These are phyloP conservation scores for Trypanosoma brucei DNA, from an alignment of 208 protist species.

Conservation along the genomic window DNA sequence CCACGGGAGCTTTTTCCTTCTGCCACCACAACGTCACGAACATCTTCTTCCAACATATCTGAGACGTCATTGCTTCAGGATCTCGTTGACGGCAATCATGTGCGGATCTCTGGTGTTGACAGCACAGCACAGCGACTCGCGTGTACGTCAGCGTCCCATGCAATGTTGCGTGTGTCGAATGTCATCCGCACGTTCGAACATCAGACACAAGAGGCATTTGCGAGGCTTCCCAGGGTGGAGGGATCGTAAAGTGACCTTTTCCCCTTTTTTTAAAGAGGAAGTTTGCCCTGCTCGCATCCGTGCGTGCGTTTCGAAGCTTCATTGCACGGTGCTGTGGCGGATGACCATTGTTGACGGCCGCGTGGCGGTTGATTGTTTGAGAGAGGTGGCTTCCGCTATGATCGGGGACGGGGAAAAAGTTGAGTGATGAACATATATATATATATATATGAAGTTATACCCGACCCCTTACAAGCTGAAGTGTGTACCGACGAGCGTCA, in stretches of 20 bases:
- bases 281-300: neutral
- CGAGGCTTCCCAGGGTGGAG: constrained; percentile 21
- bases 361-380: too few species aligned
- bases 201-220: constrained; percentile 26
- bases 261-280: neutral
- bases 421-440: too few species aligned
- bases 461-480: too few species aligned
- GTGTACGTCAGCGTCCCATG: constrained; percentile 34
- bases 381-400: too few species aligned
- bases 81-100: constrained; percentile 50
- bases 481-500: too few species aligned
- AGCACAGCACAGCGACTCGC: constrained; percentile 43
- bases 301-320: too few species aligned
- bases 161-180: constrained; percentile 42
- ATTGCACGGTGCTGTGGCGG: too few species aligned
- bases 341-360: too few species aligned
- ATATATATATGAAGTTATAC: too few species aligned
- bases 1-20: neutral
- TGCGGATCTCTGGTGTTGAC: constrained; percentile 37
- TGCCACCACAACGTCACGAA: neutral
- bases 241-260: neutral
- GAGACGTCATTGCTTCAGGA: constrained; percentile 45
- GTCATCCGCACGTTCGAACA: constrained; percentile 32
- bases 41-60: constrained; percentile 3
- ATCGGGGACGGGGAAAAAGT: too few species aligned